Evolutionary conservation across 1,284 basidiomycete genomes (phyloP).

Genomic region (Meripilus lineatus): DNA sequence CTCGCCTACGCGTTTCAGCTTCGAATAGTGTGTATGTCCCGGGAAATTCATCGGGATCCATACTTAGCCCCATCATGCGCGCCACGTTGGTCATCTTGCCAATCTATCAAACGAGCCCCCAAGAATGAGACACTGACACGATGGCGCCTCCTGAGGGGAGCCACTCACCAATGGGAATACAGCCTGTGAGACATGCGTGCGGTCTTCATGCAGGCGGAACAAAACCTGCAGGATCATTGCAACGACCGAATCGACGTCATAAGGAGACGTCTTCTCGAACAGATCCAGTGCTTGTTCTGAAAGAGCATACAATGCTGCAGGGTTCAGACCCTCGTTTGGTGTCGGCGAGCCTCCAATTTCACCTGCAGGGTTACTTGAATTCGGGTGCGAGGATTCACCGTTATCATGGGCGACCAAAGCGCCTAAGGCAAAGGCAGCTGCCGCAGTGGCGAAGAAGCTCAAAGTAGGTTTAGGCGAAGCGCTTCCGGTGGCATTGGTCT

Average conservation of each 20-base stretch:
- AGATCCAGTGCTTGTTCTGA: conserved; percentile 40
- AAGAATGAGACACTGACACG: conserved; percentile 4
- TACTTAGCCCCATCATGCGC: conserved; percentile 55
- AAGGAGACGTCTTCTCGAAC: conserved; percentile 36
- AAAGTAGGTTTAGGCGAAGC: conserved; percentile 37
- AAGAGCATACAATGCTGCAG: conserved; percentile 38
- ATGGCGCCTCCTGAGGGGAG: conserved; percentile 2
- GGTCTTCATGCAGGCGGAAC: conserved; percentile 47
- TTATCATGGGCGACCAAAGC: conserved; percentile 32
- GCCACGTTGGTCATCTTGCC: conserved; percentile 65
- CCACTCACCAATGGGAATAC: conserved; percentile 39
- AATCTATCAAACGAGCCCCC: conserved; percentile 33
- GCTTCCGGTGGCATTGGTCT: conserved; percentile 7
- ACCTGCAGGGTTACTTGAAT: conserved; percentile 4
- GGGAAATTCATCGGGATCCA: conserved; percentile 53
- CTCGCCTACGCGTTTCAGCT: conserved; percentile 52
- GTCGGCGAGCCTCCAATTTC: conserved; percentile 3
- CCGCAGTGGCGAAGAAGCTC: conserved; percentile 53
- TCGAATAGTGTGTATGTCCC: conserved; percentile 42
- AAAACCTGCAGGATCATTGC: conserved; percentile 50
- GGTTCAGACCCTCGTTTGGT: conserved; percentile 13
- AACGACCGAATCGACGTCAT: conserved; percentile 48
- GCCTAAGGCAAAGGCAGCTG: conserved; percentile 53
- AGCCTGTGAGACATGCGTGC: conserved; percentile 36
- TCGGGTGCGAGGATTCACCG: too few species aligned